Base-by-base conservation (phyloP, 352 stramenopile genomes). In the Pilasporangium apinafurcum region DNA sequence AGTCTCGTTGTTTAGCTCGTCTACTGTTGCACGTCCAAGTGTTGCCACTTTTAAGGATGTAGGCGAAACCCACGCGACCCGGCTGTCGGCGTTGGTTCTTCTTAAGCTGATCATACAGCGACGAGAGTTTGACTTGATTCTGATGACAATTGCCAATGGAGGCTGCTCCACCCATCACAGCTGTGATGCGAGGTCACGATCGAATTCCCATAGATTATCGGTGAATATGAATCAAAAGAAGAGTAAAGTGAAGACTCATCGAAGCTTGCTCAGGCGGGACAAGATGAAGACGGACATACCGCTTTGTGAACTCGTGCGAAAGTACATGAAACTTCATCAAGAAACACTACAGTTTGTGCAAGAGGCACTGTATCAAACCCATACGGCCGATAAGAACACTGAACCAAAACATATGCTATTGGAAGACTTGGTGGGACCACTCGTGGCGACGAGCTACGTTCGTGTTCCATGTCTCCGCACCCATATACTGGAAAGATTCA, bases 321-420 rank as follows among this genome's bases (percentile, higher is more conserved):
- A 65, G 13, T 84, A 73, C 28, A 44, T 88, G 34, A 62, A 77
- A 40, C 59, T 88, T 32, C 76, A 88, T 43, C 65, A 84, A 47
- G 53, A 53, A 22, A 83, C 76, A 29, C 44, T 88, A n/a, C 68
- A 74, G 30, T 69, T 69, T 65, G 12, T 51, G 48, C 14, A 44
- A 52, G 18, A 45, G 54, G 13, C 53, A 59, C 37, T 47, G 12
- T 29, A 62, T 18, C 37, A 51, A 10, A 30, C 17, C 13, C 43
- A 47, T n/a, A 24, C 31, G 27, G 37, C 21, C n/a, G 13, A 33
- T 28, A 44, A 31, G 25, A 51, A 14, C 34, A 14, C 28, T 10
- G 34, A 44, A 3, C 10, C 31, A 7, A 41, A 20, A 4, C 31
- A 30, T 32, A 43, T 8, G 16, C 48, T 34, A n/a, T 10, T 38